phyloP scores from a whole-genome alignment of 345 rosid species.

The Brassica rapa region DNA sequence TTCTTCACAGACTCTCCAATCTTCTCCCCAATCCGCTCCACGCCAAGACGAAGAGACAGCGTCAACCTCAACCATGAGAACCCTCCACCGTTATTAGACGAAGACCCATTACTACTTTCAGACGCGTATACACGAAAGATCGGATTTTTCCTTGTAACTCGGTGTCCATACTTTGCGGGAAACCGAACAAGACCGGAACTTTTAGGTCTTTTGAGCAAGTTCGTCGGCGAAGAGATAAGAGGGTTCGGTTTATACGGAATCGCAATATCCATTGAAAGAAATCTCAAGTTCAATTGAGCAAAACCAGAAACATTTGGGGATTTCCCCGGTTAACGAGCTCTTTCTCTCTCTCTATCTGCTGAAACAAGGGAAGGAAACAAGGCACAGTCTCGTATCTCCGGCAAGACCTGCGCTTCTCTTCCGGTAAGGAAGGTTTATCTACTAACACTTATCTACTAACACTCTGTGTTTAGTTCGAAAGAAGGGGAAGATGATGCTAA shows the following conservation, averaged over 20 bases:
- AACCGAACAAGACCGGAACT: conserved; percentile 29
- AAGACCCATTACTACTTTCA: conserved; percentile 45
- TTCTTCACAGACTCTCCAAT: conserved; percentile 61
- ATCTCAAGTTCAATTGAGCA: neutral
- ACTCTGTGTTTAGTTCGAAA: neutral
- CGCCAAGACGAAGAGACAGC: conserved; percentile 52
- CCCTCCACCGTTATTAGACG: conserved; percentile 41
- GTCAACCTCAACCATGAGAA: conserved; percentile 60
- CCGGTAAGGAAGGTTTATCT: conserved; percentile 38
- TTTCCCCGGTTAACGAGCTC: neutral
- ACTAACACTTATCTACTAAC: conserved; percentile 28
- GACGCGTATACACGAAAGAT: conserved; percentile 53
- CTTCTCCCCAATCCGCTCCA: conserved; percentile 56
- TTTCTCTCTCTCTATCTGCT: neutral
- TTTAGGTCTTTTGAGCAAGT: conserved; percentile 21
- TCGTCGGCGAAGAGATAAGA: conserved; percentile 41
- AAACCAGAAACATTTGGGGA: conserved; percentile 17
- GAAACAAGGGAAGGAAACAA: neutral
- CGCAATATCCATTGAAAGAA: conserved; percentile 47
- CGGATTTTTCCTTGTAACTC: conserved; percentile 40
- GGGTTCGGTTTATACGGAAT: conserved; percentile 45
- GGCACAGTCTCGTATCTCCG: conserved; percentile 11
- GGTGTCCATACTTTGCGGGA: conserved; percentile 39
- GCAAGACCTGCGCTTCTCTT: conserved; percentile 20
- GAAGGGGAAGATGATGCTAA: conserved; percentile 4